Percentiles rank a stretch among this genome's conserved stretches.
phyloP scores from a whole-genome alignment of 306 rosid genomes.

The Lagenaria siceraria region DNA sequence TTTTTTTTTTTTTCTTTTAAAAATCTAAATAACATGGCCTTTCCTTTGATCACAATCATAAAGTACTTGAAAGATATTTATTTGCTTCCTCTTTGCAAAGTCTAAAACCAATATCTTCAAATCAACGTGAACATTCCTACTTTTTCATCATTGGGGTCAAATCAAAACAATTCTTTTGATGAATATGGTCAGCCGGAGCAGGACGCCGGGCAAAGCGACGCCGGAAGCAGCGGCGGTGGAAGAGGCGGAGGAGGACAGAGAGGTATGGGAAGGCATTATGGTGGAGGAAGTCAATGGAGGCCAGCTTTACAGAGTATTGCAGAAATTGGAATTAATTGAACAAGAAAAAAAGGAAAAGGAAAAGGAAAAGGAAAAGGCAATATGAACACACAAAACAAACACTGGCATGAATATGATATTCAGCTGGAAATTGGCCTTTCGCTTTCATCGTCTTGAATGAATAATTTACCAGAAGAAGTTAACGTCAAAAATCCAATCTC shows the following conservation, averaged over 20 bases:
- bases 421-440: not conserved
- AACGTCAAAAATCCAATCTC: not conserved
- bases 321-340: conserved; percentile 54
- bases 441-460: not conserved
- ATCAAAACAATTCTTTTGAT: not conserved
- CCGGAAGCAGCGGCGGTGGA: conserved; percentile 14
- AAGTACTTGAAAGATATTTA: not conserved
- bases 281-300: conserved; percentile 64
- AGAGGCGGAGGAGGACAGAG: conserved; percentile 18
- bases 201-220: conserved; percentile 22
- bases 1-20: too few relatives aligned
- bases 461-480: not conserved
- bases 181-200: conserved; percentile 25
- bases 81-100: not conserved
- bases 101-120: not conserved
- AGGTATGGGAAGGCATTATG: conserved; percentile 38
- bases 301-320: conserved; percentile 91
- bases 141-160: not conserved
- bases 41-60: not conserved
- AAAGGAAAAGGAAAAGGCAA: not conserved
- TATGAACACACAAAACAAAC: not conserved
- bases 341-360: not conserved
- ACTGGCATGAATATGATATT: not conserved
- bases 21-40: not conserved
- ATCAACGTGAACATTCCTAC: not conserved